A percentile compares a stretch with the other conserved stretches of the same genome.
phyloP scores from a whole-genome alignment of 352 stramenopile species.

The Blastocystis sp. region DNA sequence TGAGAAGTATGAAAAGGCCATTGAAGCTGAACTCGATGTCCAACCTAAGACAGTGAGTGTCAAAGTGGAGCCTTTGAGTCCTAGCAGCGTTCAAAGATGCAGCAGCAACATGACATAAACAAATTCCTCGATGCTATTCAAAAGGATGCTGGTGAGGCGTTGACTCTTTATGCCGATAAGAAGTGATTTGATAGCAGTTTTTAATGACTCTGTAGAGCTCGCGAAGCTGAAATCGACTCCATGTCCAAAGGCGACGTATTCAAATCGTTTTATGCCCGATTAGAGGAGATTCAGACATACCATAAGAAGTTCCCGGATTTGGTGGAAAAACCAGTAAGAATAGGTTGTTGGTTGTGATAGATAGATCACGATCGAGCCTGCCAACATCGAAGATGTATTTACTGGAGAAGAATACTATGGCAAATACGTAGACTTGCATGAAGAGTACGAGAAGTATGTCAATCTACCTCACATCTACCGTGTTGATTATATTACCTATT shows the following conservation, averaged over 20 bases:
- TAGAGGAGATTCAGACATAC: constrained; percentile 76
- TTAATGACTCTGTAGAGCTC: constrained; percentile 67
- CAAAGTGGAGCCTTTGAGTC: background rate
- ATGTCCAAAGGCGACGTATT: constrained; percentile 75
- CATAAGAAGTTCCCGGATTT: constrained; percentile 77
- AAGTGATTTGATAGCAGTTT: constrained; percentile 65
- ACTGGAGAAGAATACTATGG: constrained; percentile 79
- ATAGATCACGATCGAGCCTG: background rate
- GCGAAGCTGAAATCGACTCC: constrained; percentile 72
- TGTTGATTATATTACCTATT: constrained; percentile 55
- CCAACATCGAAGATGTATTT: constrained; percentile 67
- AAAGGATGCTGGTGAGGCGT: constrained; percentile 71
- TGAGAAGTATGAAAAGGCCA: constrained; percentile 72
- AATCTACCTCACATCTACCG: constrained; percentile 72
- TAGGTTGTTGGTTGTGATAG: background rate
- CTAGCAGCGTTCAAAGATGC: constrained; percentile 73
- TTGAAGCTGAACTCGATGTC: constrained; percentile 73
- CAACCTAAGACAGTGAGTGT: constrained; percentile 75
- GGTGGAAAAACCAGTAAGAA: constrained; percentile 64
- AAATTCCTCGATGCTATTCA: constrained; percentile 73
- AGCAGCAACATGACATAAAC: constrained; percentile 77
- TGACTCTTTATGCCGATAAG: constrained; percentile 76
- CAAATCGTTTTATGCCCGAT: constrained; percentile 79
- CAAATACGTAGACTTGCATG: constrained; percentile 80
- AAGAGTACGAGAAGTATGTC: constrained; percentile 74